Percentiles rank a stretch among this genome's conserved stretches.
Evolutionary conservation across 164 flowering plant genomes (phyloP).

Genomic region (Sedum album): DNA sequence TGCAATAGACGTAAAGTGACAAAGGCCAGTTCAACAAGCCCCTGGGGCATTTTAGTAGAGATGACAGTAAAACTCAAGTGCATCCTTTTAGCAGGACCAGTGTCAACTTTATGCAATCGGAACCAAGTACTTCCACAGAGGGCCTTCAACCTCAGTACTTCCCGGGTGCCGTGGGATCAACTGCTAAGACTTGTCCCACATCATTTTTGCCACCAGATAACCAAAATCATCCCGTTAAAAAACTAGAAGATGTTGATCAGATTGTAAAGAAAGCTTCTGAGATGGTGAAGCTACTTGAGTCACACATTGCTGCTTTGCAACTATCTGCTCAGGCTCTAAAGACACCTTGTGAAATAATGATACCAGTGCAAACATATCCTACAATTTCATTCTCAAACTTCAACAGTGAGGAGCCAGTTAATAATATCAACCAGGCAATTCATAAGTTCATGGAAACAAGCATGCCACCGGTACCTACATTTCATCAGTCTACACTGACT

Average conservation of each 20-base stretch:
- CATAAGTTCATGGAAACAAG: neutral
- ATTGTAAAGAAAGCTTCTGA: conserved; percentile 1
- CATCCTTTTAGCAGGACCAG: neutral
- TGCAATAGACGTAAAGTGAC: neutral
- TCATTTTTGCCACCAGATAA: neutral
- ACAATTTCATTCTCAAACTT: neutral
- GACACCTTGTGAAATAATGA: neutral
- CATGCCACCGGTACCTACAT: neutral
- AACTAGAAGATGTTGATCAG: conserved; percentile 2
- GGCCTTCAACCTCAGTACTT: neutral
- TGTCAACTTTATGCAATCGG: neutral
- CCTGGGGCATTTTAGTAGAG: neutral
- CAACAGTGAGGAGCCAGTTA: neutral
- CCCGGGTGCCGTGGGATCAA: neutral
- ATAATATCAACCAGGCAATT: neutral
- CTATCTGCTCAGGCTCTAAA: neutral
- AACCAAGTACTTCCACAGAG: neutral
- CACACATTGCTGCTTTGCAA: conserved; percentile 2
- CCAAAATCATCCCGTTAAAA: neutral
- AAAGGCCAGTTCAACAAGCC: neutral
- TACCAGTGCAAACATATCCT: neutral
- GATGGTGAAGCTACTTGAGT: conserved; percentile 4
- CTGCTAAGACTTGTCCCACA: neutral
- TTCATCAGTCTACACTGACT: neutral
- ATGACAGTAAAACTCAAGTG: neutral